Conservation (phyloP, 176 grass and related monocot genomes). For the Musa acuminata region DNA sequence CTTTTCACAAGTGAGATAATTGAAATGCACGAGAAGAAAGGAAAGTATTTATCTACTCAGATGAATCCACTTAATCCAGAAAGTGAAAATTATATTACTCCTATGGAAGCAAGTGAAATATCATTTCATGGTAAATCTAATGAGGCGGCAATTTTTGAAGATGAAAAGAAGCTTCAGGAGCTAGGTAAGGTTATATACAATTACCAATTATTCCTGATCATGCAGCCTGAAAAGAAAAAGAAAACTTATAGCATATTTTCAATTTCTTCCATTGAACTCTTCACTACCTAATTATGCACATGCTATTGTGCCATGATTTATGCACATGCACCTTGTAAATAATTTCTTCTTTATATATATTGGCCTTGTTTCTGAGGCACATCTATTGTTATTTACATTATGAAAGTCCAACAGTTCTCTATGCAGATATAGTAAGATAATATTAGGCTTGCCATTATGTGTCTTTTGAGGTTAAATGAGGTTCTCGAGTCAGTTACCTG, state of each 20-base stretch:
- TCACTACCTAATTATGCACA: too few relatives aligned
- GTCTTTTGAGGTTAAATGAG: too few relatives aligned
- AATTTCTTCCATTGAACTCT: not conserved
- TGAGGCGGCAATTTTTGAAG: slow-evolving; percentile 18
- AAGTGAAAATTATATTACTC: slow-evolving; percentile 37
- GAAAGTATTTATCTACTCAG: slow-evolving; percentile 29
- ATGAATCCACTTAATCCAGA: slow-evolving; percentile 34
- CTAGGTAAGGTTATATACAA: slow-evolving; percentile 29
- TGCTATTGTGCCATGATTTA: not conserved
- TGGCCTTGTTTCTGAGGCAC: not conserved
- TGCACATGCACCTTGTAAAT: not conserved
- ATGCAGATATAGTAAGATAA: too few relatives aligned
- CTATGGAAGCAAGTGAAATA: slow-evolving; percentile 13
- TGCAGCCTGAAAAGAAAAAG: not conserved
- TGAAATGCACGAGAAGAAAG: slow-evolving; percentile 87
- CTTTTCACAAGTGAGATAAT: slow-evolving; percentile 97
- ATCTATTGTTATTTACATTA: too few relatives aligned
- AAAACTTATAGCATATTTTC: not conserved
- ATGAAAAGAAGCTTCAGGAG: slow-evolving; percentile 33
- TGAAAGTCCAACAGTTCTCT: too few relatives aligned
- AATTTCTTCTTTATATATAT: not conserved
- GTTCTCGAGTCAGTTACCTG: too few relatives aligned
- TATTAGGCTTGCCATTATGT: too few relatives aligned
- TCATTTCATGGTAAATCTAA: slow-evolving; percentile 8
- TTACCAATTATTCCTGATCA: not conserved